phyloP scores from a whole-genome alignment of 371 early-diverging fungal species.

The Funneliformis caledonium region DNA sequence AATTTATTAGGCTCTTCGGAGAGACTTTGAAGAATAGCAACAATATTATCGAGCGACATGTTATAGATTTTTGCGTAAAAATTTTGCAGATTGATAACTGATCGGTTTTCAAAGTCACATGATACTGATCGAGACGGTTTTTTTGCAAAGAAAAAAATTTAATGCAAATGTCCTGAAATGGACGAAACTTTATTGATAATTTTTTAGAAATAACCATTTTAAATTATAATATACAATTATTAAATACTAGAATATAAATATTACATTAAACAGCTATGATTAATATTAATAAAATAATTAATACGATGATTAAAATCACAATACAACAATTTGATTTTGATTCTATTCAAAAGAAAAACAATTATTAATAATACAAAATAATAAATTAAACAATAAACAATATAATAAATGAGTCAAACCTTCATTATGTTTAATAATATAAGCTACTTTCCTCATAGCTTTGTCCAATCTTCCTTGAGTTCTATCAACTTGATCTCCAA shows the following conservation, averaged over 20 bases:
- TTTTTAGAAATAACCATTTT: no score
- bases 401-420: constrained; percentile 44
- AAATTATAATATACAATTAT: background rate
- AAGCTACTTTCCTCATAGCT: constrained; percentile 61
- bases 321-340: constrained; percentile 65
- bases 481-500: constrained; percentile 64
- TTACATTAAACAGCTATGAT: constrained; percentile 53
- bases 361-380: background rate
- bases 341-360: constrained; percentile 46
- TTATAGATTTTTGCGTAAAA: no score
- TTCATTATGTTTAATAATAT: constrained; percentile 64
- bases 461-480: constrained; percentile 55
- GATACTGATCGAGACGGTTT: no score
- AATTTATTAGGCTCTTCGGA: background rate
- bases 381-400: background rate
- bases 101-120: no score
- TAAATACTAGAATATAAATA: background rate
- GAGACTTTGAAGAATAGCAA: no score
- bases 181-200: no score
- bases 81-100: no score
- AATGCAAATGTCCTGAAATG: no score
- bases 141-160: no score
- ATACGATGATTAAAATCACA: constrained; percentile 61
- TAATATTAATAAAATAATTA: constrained; percentile 61
- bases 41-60: no score